Evolutionary conservation across 176 grass and related monocot species (phyloP), one percentile per base, ranked within the genome.

Genomic region (Oryza longistaminata): DNA sequence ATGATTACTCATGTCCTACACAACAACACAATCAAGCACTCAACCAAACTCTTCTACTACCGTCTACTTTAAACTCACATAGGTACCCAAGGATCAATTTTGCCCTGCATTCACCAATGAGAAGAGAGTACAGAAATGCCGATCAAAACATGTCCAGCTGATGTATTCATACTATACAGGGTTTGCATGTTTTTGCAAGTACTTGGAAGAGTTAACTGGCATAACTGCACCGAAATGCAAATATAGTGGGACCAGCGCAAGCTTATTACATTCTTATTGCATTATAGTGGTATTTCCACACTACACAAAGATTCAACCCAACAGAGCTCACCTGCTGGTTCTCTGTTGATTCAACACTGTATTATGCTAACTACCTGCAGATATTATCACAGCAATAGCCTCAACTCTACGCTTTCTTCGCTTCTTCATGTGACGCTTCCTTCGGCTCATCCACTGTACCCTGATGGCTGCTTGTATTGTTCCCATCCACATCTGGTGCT

Each of bases 381-480:
- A 78, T 6, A 24, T 11, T 14, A 78, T 46, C 39, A 60, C 21
- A 83, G 29, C 77, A 45, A 22, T 31, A 65, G 14, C 49, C 1
- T 1, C 16, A 71, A n/a, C 76, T 81, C 73, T 88, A 64, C 14
- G 66, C 73, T 65, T 77, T 25, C 17, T 85, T 91, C 31, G 5
- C 65, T 42, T 84, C 49, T 24, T 6, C 27, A 68, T 75, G 27
- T 24, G 37, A 17, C 25, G 37, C 29, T 78, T 70, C 60, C 26
- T 80, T 74, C 9, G 0, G 81, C 33, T 74, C 74, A 60, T 74
- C 70, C 9, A 67, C 31, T 42, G 13, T 53, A 65, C 65, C 22
- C 44, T 68, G 58, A 75, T 44, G 22, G 31, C 34, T 61, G 45
- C 24, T 68, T 43, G 26, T 21, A 75, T 74, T 46, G 10, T 75